phyloP scores from a whole-genome alignment of 176 grass and related monocot species.

The Zoysia pacifica region DNA sequence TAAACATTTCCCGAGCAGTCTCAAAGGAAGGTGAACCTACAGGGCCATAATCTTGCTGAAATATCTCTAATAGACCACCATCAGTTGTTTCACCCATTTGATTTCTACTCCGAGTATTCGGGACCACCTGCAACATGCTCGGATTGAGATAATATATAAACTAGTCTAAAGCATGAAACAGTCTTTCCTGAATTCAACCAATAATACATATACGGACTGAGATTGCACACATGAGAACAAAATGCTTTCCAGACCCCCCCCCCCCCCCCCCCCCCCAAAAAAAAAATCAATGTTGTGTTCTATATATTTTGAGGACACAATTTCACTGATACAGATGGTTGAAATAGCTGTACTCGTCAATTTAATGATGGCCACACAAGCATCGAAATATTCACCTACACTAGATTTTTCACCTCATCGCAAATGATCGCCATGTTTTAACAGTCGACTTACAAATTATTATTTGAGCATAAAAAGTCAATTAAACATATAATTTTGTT shows the following conservation, averaged over 20 bases:
- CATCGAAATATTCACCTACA: constrained; percentile 22
- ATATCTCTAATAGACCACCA: constrained; percentile 97
- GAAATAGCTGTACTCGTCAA: neutral
- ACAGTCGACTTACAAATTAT: constrained; percentile 19
- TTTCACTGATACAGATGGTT: constrained; percentile 9
- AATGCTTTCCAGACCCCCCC: neutral
- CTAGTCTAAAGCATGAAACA: constrained; percentile 22
- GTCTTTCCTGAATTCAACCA: neutral
- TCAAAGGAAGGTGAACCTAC: constrained; percentile 89
- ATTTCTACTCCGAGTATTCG: constrained; percentile 96
- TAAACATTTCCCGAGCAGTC: constrained; percentile 96
- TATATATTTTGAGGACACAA: neutral
- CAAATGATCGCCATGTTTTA: neutral
- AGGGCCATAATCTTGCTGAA: constrained; percentile 99
- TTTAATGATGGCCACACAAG: constrained; percentile 5
- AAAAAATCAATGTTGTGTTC: constrained; percentile 6
- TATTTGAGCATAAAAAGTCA: neutral
- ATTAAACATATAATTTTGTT: constrained; percentile 13
- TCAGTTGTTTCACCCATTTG: constrained; percentile 99
- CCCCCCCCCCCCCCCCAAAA: neutral
- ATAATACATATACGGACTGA: constrained; percentile 20
- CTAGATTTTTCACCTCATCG: constrained; percentile 4
- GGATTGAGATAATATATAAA: constrained; percentile 31
- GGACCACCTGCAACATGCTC: constrained; percentile 71
- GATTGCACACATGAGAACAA: constrained; percentile 2